phyloP scores from a whole-genome alignment of 148 eudicot species.

The Cornus kousa region DNA sequence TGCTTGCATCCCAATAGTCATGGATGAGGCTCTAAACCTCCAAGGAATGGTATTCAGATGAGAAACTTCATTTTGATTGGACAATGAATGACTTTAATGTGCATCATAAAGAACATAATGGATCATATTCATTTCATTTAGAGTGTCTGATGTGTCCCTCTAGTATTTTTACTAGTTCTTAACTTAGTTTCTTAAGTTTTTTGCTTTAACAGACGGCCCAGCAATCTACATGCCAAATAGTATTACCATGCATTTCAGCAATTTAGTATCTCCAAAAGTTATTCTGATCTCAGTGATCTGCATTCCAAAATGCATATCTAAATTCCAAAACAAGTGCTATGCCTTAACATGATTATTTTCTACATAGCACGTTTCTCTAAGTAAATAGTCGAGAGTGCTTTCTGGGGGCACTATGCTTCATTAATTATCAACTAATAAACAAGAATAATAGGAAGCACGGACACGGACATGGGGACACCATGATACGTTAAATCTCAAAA shows the following conservation, averaged over 20 bases:
- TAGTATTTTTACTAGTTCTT: neutral
- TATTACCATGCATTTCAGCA: neutral
- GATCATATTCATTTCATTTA: neutral
- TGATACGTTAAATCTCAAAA: too few species aligned
- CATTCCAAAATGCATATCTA: neutral
- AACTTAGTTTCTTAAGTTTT: neutral
- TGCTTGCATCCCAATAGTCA: neutral
- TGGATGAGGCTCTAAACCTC: neutral
- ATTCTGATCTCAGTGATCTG: neutral
- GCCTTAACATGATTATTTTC: neutral
- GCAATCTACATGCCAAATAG: neutral
- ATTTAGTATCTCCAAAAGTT: too few species aligned
- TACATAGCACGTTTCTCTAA: neutral
- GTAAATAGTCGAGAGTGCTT: neutral
- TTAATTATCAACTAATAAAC: neutral
- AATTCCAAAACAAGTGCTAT: constrained; percentile 1
- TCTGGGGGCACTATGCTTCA: neutral
- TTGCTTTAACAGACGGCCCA: neutral
- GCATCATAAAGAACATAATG: neutral
- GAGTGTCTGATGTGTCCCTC: neutral
- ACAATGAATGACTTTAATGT: neutral
- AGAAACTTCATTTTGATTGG: neutral
- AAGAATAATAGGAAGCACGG: neutral
- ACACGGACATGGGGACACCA: too few species aligned
- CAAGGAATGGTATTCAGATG: neutral